A percentile compares a stretch with the other conserved stretches of the same genome.
phyloP scores from a whole-genome alignment of 1,284 basidiomycete genomes.

The Pholiota adiposa region DNA sequence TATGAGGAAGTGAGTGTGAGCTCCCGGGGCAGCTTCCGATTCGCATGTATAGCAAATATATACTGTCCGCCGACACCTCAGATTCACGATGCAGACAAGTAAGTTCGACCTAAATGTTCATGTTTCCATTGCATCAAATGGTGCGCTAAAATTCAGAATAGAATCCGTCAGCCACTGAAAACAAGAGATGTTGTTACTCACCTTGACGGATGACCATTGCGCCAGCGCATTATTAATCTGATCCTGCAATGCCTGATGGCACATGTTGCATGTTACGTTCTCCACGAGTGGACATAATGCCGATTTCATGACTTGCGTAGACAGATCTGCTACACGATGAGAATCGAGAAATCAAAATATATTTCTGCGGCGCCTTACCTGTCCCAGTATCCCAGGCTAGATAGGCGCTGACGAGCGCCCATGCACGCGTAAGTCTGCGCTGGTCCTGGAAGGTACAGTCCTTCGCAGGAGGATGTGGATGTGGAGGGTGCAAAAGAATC shows the following conservation, averaged over 20 bases:
- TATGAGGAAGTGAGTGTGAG: too few relatives aligned
- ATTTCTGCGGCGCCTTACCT: conserved; percentile 37
- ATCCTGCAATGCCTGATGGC: conserved; percentile 24
- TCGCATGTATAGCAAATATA: too few relatives aligned
- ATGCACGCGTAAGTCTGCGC: conserved; percentile 53
- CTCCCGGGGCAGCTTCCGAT: too few relatives aligned
- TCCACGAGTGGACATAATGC: conserved; percentile 27
- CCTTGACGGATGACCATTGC: conserved; percentile 29
- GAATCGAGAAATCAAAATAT: not conserved
- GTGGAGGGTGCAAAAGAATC: conserved; percentile 51
- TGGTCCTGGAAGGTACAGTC: conserved; percentile 53
- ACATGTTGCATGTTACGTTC: conserved; percentile 26
- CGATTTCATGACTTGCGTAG: conserved; percentile 27
- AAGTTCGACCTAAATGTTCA: too few relatives aligned
- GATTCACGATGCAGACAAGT: too few relatives aligned
- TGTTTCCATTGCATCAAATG: too few relatives aligned
- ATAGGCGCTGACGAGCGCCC: conserved; percentile 58
- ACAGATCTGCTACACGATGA: conserved; percentile 24
- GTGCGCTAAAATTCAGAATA: not conserved
- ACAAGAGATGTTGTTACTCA: conserved; percentile 9
- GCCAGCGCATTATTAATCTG: conserved; percentile 29
- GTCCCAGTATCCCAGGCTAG: conserved; percentile 60
- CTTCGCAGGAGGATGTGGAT: conserved; percentile 51
- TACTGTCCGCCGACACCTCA: too few relatives aligned
- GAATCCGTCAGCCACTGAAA: not conserved